phyloP scores from a whole-genome alignment of 192 early-diverging fungal genomes.

The Coemansia sp. region DNA sequence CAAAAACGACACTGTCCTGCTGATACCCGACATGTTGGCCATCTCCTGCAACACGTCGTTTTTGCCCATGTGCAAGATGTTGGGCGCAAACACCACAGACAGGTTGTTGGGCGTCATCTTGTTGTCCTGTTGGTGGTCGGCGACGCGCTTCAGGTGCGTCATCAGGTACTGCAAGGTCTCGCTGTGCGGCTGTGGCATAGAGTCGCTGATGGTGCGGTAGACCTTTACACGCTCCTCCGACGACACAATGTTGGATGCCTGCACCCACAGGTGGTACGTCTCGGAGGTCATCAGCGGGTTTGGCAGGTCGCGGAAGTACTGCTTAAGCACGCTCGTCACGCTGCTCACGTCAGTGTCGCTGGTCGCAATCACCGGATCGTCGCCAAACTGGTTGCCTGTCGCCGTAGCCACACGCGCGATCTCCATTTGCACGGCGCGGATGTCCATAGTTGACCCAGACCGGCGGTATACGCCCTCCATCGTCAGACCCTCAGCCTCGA shows the following conservation, averaged over 20 bases:
- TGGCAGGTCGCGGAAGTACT: slow-evolving; percentile 75
- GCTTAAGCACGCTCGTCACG: slow-evolving; percentile 76
- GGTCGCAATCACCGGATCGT: slow-evolving; percentile 23
- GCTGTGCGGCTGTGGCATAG: slow-evolving; percentile 63
- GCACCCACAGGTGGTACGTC: slow-evolving; percentile 65
- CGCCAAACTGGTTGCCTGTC: slow-evolving; percentile 51
- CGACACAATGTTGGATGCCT: slow-evolving; percentile 43
- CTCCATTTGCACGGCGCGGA: slow-evolving; percentile 63
- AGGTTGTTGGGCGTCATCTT: slow-evolving; percentile 92
- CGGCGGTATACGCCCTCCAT: slow-evolving; percentile 80
- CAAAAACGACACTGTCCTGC: slow-evolving; percentile 67
- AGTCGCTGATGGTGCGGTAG: slow-evolving; percentile 42
- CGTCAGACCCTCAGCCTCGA: slow-evolving; percentile 65
- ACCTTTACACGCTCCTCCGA: slow-evolving; percentile 36
- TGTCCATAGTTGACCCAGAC: slow-evolving; percentile 70
- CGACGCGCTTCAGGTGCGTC: slow-evolving; percentile 64
- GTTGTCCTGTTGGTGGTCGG: slow-evolving; percentile 61
- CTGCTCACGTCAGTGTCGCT: slow-evolving; percentile 63
- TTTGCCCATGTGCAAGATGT: slow-evolving; percentile 65
- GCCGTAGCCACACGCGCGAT: slow-evolving; percentile 57
- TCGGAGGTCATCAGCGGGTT: slow-evolving; percentile 70
- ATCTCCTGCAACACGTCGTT: slow-evolving; percentile 59
- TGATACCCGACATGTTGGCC: slow-evolving; percentile 71
- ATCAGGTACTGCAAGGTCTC: slow-evolving; percentile 62
- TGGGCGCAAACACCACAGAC: slow-evolving; percentile 92